Base-by-base conservation (phyloP, 371 early-diverging fungal species). In the Mucor plumbeus region DNA sequence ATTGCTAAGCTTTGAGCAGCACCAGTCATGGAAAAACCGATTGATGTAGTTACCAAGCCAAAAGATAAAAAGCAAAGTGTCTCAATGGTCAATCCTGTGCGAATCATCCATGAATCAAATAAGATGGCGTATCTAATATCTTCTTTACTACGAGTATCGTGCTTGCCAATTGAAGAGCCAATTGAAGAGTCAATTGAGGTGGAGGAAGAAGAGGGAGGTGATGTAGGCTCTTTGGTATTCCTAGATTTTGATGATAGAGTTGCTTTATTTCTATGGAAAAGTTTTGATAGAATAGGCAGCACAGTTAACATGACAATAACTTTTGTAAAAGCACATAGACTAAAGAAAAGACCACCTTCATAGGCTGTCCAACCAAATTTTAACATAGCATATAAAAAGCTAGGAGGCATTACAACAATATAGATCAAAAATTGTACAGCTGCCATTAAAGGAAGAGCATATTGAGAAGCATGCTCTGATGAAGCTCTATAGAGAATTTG, bases 71-170 rank as follows among this genome's bases (percentile, higher is more conserved):
- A 70, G 9, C 75, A 74, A 0, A 81, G 41, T 1, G 78, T 74
- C 21, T 76, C 82, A 21, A 83, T 64, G 0, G 70, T 61, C 14
- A 72, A 67, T 3, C 85, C 85, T 31, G 75, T 61, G 4, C 88
- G 79, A 35, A 84, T 55, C 71, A 85, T 70, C 86, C 85, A 87
- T 5, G 77, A 68, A 59, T 86, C 85, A 59, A 84, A 82, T 40
- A 47, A 21, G 19, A 73, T 50, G 19, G 59, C 56, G 2, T 61
- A 44, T 53, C 40, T 54, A 9, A 48, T 54, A 15, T 36, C 53
- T 57, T 62, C 34, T 43, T 33, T 59, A 35, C 40, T 36, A 4
- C 35, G 44, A 15, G 44, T 44, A 15, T 43, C 43, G 3, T 3
- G 26, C 26, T 26, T 26, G 26, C 3, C 26, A 14, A 15, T 43